Evolutionary conservation across 2,329 filamentous ascomycete genomes (phyloP), one percentile per base, ranked within the genome.

Genomic region (Parastagonospora nodorum): DNA sequence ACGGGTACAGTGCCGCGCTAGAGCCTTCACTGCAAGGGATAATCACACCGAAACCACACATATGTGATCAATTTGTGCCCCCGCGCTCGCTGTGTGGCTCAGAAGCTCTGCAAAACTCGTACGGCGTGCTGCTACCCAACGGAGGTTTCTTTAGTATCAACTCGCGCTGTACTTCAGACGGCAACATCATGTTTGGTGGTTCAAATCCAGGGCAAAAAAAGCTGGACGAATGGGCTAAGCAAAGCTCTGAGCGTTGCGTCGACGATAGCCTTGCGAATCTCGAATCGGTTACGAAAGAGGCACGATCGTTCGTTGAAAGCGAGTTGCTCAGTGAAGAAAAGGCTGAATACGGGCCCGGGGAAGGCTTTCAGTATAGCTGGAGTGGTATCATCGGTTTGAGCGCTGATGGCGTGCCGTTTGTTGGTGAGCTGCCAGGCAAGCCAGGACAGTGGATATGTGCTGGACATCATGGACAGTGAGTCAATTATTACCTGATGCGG

Each of bases 81-180:
- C 60, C 63, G 4, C 58, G 57, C 12, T 24, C 49, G 4, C 48
- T 50, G 36, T 60, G 57, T 16, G 65, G 63, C 1, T 62, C 59
- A 0, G 55, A 57, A 24, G 59, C 60, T 10, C 47, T 67, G 4
- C 46, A 52, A n/a, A 69, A 73, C 43, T 72, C 68, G 1, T 73
- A 72, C 30, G 67, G 64, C 8, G 58, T 72, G 10, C 52, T 72
- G 5, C 55, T 71, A 8, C 57, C 65, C 1, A 55, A 66, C 12
- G 68, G 69, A 0, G 68, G 42, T 0, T 42, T 72, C 0, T 64
- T 72, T 44, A 71, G 61, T 36, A 71, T 73, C 50, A 73, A 73
- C 41, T 64, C 69, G 10, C 67, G 70, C 10, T 66, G 56, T 15
- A 57, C 56, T 7, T 48, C 63, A 2, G 68, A 73, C 38, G 69